Evolutionary conservation across 148 eudicot species (phyloP), one percentile per base, ranked within the genome.

Genomic region (Agrostemma githago): DNA sequence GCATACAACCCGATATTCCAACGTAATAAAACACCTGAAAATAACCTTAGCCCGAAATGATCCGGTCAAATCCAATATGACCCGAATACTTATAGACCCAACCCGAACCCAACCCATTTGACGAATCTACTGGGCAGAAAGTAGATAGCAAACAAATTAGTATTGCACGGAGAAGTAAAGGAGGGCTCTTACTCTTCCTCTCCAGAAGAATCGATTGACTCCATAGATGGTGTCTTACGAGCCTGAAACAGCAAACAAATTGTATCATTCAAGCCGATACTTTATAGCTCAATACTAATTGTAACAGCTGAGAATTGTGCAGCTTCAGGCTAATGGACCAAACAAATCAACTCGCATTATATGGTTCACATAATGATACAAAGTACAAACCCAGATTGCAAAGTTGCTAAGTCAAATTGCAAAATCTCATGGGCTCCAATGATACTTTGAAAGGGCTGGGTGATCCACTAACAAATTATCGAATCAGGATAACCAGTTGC

Each of bases 141-240:
- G 46, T 40, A 11, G 17, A 39, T 44, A 41, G 16, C 20, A 66
- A 66, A 66, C 26, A 11, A 41, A 66, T 41, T 66, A 15, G 26
- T 51, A 41, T 11, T 26, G 17, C 15, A 17, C 5, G 21, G 37
- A 14, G 16, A 37, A 20, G 53, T 8, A 21, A 17, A 51, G 39
- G 59, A 51, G 61, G 72, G 62, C 62, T 82, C 98, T 88, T 90
- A 95, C 99, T 95, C 99, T 95, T 95, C 99, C 79, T 95, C 99
- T 78, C 97, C 99, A 66, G 99, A 95, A 79, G 89, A 95, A 86
- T 89, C 97, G 77, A 95, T 76, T 38, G 99, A 95, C 81, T 92
- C 98, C 86, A 88, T 84, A 11, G 96, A 92, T 8, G 88, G 87
- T 9, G 92, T 90, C 80, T 86, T 95, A 64, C 94, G 83, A 11